phyloP scores from a whole-genome alignment of 495 filamentous ascomycete species.

The Talaromyces liani region DNA sequence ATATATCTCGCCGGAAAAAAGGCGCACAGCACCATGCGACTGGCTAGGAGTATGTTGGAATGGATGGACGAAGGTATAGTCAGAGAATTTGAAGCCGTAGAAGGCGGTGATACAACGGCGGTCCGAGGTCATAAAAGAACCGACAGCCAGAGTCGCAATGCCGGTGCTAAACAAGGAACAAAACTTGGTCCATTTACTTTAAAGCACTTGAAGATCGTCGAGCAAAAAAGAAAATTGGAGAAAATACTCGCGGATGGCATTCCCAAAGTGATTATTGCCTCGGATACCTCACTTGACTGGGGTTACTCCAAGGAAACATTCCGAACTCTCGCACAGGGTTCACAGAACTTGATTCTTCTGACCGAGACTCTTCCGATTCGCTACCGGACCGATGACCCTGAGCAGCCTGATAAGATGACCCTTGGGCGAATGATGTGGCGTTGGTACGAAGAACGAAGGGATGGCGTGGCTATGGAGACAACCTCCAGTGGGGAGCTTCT shows the following conservation, averaged over 20 bases:
- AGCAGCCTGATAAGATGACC: slow-evolving; percentile 26
- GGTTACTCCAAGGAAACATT: slow-evolving; percentile 88
- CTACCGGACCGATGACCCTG: slow-evolving; percentile 22
- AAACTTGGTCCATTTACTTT: slow-evolving; percentile 82
- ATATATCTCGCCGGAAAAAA: slow-evolving; percentile 79
- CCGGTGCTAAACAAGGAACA: slow-evolving; percentile 24
- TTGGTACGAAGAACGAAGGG: slow-evolving; percentile 62
- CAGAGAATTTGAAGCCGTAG: slow-evolving; percentile 79
- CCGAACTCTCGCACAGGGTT: slow-evolving; percentile 61
- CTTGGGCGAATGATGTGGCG: slow-evolving; percentile 59
- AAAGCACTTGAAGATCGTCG: slow-evolving; percentile 71
- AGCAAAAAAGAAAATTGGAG: slow-evolving; percentile 65
- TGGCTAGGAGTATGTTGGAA: slow-evolving; percentile 91
- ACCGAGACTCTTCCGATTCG: slow-evolving; percentile 57
- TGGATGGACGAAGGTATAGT: slow-evolving; percentile 98
- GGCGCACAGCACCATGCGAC: slow-evolving; percentile 72
- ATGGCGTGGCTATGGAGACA: slow-evolving; percentile 54
- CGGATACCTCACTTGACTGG: slow-evolving; percentile 86
- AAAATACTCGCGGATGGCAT: slow-evolving; percentile 44
- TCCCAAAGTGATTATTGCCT: slow-evolving; percentile 80
- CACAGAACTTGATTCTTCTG: slow-evolving; percentile 74
- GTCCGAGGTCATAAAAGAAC: slow-evolving; percentile 34
- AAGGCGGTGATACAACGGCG: slow-evolving; percentile 37
- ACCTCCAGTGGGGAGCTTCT: slow-evolving; percentile 50
- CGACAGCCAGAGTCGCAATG: slow-evolving; percentile 24